A percentile compares a stretch with the other conserved stretches of the same genome.
Conservation (phyloP, 441 rosid genomes). For the Viola pubescens region DNA sequence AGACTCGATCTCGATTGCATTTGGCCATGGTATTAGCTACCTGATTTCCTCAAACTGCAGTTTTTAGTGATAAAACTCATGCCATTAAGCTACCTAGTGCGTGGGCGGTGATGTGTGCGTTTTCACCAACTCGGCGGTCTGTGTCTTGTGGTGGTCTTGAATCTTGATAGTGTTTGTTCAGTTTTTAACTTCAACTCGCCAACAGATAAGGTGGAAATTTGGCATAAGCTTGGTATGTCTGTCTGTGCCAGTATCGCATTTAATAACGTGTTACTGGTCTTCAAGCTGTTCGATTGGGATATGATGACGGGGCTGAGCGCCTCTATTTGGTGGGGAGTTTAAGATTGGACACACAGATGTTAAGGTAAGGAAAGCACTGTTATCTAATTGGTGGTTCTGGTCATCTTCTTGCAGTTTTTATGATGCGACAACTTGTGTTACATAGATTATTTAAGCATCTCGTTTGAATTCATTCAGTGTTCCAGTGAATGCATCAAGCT, state of each 20-base stretch:
- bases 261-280: conserved; percentile 86
- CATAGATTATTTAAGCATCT: no score
- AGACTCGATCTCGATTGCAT: conserved; percentile 20
- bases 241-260: conserved; percentile 80
- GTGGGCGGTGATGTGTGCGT: conserved; percentile 98
- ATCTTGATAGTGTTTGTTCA: conserved; percentile 67
- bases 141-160: conserved; percentile 93
- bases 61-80: conserved; percentile 79
- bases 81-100: conserved; percentile 94
- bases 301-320: conserved; percentile 86
- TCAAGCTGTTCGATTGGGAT: conserved; percentile 86
- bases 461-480: conserved; percentile 40
- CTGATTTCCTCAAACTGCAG: no score
- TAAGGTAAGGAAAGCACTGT: conserved; percentile 42
- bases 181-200: conserved; percentile 82
- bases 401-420: neutral
- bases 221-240: conserved; percentile 83
- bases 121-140: conserved; percentile 83
- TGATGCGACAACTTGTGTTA: no score
- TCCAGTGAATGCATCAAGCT: conserved; percentile 65
- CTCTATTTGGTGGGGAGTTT: conserved; percentile 94
- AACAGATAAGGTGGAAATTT: conserved; percentile 71
- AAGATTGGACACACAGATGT: conserved; percentile 94
- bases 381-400: neutral
- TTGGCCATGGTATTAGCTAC: conserved; percentile 9